Base-by-base conservation (phyloP, 208 protist species). In the Crithidia acanthocephali region DNA sequence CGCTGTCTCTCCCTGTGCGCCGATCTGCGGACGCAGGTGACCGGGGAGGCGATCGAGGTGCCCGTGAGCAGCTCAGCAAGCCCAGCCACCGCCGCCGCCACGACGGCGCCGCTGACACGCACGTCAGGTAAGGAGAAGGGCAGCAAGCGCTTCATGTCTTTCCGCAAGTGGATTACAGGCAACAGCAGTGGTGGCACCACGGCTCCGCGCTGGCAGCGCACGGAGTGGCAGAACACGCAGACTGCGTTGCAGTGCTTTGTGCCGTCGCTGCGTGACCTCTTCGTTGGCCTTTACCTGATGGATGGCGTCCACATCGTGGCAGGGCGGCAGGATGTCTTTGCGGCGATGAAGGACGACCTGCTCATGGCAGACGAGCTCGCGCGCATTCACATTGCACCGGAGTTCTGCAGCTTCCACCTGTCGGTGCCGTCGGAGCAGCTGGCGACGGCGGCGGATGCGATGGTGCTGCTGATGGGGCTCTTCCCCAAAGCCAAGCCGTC, bases 1-100 rank as follows among this genome's bases (percentile, higher is more conserved):
- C 85, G 90, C 18, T 88, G 81, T 51, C 53, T 90, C 22, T 85
- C 84, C 27, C 68, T 92, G 13, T 62, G 79, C 8, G 72, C 76
- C 25, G 78, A 87, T 33, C 83, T 83, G 30, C 72, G 72, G n/a
- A 55, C 65, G 13, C 56, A 68, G 33, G 72, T 72, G 42, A 71
- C 60, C 25, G 62, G 70, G 5, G 68, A 76, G 37, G 8, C 52
- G 13, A 72, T 76, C 11, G 78, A 73, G 30, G 2, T 55, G 8
- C 16, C 50, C 4, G 23, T 22, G 35, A 50, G 3, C 4, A 44
- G 28, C 57, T 10, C 44, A 15, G 18, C 13, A 13, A 48, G 18
- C 44, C 18, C 44, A 4, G 44, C 44, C 6, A n/a, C 44, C 9
- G 16, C 44, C 44, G 6, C 44, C 44, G 16, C 16, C 44, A n/a